Conservation (phyloP, 1,139 yeast genomes). For the Blastobotrys illinoisensis region DNA sequence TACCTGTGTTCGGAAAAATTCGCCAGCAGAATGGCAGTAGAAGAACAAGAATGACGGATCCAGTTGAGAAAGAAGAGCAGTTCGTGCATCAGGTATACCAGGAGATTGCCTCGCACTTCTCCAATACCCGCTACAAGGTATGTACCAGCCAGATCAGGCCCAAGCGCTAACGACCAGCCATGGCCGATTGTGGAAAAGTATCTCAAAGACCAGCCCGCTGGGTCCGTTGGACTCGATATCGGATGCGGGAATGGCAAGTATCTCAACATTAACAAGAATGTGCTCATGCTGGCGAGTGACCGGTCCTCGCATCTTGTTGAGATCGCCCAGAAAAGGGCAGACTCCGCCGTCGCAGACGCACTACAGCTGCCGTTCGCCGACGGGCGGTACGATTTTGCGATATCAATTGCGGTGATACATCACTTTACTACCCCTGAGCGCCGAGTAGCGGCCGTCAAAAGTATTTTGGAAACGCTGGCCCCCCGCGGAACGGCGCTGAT, state of each 20-base stretch:
- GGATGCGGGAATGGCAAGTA: constrained; percentile 98
- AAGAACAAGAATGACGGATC: not conserved
- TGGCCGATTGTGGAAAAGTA: constrained; percentile 93
- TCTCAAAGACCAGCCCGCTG: constrained; percentile 39
- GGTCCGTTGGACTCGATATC: constrained; percentile 50
- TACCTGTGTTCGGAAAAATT: not conserved
- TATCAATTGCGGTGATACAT: constrained; percentile 92
- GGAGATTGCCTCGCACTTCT: constrained; percentile 87
- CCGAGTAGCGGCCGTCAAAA: constrained; percentile 65
- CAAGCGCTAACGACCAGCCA: constrained; percentile 44
- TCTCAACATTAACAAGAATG: constrained; percentile 58
- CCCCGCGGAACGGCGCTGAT: constrained; percentile 65
- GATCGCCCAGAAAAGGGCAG: constrained; percentile 58
- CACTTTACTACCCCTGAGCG: constrained; percentile 86
- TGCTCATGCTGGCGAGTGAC: constrained; percentile 78
- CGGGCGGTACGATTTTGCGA: constrained; percentile 73
- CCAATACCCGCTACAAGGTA: constrained; percentile 78
- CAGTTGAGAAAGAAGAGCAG: constrained; percentile 53
- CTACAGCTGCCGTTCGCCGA: constrained; percentile 60
- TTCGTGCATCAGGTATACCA: constrained; percentile 89
- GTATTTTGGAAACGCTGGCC: constrained; percentile 56
- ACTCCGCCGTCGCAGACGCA: constrained; percentile 72
- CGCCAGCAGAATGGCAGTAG: not conserved
- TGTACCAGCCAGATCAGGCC: constrained; percentile 7
- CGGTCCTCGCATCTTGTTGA: constrained; percentile 68